Percentiles rank a stretch among this genome's conserved stretches.
Evolutionary conservation across 202 grass and related monocot species (phyloP).

Genomic region (Tripidium arundinaceum): DNA sequence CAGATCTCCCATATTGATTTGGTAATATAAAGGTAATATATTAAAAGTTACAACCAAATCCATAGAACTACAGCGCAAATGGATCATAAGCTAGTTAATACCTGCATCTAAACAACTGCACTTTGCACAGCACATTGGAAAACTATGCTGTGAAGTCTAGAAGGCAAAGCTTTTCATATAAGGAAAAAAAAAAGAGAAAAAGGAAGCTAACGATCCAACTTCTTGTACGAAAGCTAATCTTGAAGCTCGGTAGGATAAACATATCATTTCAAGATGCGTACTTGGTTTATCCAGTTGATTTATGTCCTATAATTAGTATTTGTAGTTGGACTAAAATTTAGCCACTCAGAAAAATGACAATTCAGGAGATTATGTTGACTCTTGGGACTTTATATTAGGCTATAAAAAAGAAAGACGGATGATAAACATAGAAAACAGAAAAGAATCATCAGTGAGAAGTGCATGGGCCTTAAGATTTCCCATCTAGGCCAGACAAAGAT

Average conservation of each 20-base stretch:
- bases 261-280: constrained; percentile 8
- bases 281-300: background rate
- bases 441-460: background rate
- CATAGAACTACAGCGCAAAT: background rate
- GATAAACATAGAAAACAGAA: constrained; percentile 7
- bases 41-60: background rate
- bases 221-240: constrained; percentile 10
- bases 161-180: constrained; percentile 3
- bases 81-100: no score
- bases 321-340: background rate
- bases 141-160: constrained; percentile 23
- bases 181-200: background rate
- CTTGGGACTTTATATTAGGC: constrained; percentile 18
- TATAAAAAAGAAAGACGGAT: background rate
- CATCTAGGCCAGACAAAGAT: background rate
- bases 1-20: background rate
- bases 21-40: constrained; percentile 9
- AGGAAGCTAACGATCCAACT: background rate
- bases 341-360: background rate
- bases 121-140: background rate
- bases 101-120: no score
- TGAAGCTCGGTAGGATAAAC: background rate
- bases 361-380: background rate
- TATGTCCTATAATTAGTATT: background rate
- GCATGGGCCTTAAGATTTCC: no score